Conservation (phyloP, 345 rosid species). For the Melaleuca alternifolia region DNA sequence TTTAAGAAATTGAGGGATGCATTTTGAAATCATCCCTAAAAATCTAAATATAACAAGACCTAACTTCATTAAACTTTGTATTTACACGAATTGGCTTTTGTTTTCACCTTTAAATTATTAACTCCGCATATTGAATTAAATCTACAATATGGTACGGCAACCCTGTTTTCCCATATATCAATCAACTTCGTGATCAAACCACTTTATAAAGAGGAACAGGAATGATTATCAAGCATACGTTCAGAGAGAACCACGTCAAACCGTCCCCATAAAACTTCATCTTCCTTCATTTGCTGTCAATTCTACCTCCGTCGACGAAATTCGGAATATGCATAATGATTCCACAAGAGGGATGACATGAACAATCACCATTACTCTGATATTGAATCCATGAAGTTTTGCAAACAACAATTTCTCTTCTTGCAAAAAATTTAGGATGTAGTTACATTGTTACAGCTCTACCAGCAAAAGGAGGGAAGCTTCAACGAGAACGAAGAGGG, state of each 20-base stretch:
- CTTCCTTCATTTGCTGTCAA: not conserved
- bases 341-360: not conserved
- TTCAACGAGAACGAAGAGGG: slow-evolving; percentile 67
- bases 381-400: not conserved
- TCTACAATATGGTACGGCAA: too few relatives aligned
- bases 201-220: not conserved
- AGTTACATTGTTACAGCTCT: slow-evolving; percentile 9
- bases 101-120: too few relatives aligned
- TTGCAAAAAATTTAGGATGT: not conserved
- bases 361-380: not conserved
- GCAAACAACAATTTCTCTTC: not conserved
- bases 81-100: too few relatives aligned
- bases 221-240: not conserved
- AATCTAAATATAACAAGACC: too few relatives aligned
- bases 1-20: too few relatives aligned
- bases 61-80: too few relatives aligned
- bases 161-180: not conserved
- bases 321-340: not conserved
- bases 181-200: not conserved
- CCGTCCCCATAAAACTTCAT: not conserved
- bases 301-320: not conserved
- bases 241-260: not conserved
- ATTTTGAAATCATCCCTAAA: too few relatives aligned
- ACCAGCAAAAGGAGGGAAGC: slow-evolving; percentile 74
- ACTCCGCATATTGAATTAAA: too few relatives aligned